phyloP scores from a whole-genome alignment of 139 green algal species.

The Penium margaritaceum region DNA sequence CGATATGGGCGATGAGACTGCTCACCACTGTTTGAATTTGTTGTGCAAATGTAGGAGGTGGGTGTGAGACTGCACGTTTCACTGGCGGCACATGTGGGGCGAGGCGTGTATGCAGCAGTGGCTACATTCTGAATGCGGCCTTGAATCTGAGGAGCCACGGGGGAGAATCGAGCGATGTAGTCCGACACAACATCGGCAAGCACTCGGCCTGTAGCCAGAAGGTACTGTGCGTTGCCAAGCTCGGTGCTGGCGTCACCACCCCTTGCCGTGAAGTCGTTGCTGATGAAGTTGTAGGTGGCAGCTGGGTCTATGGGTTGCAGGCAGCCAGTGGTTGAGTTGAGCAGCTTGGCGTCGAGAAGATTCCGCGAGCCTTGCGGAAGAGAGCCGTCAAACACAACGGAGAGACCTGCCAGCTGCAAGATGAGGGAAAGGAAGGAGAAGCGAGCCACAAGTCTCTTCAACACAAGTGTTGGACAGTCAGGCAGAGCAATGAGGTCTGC shows the following conservation, averaged over 20 bases:
- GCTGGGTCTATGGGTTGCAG: constrained; percentile 16
- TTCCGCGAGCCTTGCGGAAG: too few relatives aligned
- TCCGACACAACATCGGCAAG: constrained; percentile 5
- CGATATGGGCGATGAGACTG: too few relatives aligned
- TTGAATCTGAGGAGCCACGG: neutral
- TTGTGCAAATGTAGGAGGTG: constrained; percentile 8
- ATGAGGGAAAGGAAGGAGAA: too few relatives aligned
- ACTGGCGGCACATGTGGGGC: neutral
- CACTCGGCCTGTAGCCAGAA: constrained; percentile 15
- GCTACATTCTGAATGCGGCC: constrained; percentile 10
- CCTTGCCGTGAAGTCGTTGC: constrained; percentile 35
- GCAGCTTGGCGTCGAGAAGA: neutral
- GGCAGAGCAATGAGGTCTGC: too few relatives aligned
- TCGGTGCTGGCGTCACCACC: constrained; percentile 27
- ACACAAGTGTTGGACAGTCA: too few relatives aligned
- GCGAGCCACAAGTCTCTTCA: too few relatives aligned
- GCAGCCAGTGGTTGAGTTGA: neutral
- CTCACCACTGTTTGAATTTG: too few relatives aligned
- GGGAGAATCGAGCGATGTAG: neutral
- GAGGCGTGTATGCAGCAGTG: neutral
- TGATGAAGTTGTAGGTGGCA: constrained; percentile 20
- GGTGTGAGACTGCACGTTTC: neutral
- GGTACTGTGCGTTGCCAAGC: neutral
- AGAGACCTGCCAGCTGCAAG: too few relatives aligned
- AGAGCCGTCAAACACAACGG: too few relatives aligned